A percentile compares a stretch with the other conserved stretches of the same genome.
These are phyloP conservation scores for Rhodosporidiobolus odoratus DNA, from an alignment of 768 basidiomycete species.

Conservation along the genomic window DNA sequence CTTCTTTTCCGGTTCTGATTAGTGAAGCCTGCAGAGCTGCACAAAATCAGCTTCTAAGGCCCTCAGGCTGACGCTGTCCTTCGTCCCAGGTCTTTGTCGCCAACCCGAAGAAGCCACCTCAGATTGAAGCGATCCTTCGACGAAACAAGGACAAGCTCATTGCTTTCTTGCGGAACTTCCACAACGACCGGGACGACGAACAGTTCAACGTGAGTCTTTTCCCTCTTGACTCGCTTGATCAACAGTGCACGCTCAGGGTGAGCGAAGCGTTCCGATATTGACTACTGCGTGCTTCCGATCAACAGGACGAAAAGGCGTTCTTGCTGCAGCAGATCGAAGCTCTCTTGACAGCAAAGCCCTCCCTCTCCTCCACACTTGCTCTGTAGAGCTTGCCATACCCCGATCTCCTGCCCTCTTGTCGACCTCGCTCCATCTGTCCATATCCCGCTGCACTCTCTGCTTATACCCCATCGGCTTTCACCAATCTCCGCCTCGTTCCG, in stretches of 20 bases:
- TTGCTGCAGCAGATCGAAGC: slow-evolving; percentile 33
- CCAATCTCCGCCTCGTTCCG: too few relatives aligned
- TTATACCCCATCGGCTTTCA: too few relatives aligned
- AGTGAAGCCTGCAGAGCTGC: neutral
- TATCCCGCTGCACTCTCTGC: too few relatives aligned
- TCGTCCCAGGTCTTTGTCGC: slow-evolving; percentile 80
- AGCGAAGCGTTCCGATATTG: neutral
- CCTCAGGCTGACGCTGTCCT: too few relatives aligned
- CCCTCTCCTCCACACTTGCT: too few relatives aligned
- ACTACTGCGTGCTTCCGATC: neutral
- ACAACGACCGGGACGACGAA: slow-evolving; percentile 98
- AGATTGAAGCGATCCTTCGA: slow-evolving; percentile 82
- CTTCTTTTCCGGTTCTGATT: neutral
- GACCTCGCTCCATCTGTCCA: too few relatives aligned
- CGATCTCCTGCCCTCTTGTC: too few relatives aligned
- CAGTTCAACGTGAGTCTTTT: slow-evolving; percentile 68
- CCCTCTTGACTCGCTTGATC: neutral
- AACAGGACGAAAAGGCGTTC: slow-evolving; percentile 34
- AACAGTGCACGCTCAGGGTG: too few relatives aligned
- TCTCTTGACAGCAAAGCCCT: too few relatives aligned
- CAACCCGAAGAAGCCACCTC: slow-evolving; percentile 96
- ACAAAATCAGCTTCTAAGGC: too few relatives aligned
- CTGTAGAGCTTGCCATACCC: too few relatives aligned
- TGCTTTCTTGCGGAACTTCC: slow-evolving; percentile 82
- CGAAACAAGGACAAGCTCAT: slow-evolving; percentile 92